Percentiles rank a stretch among this genome's conserved stretches.
These are phyloP conservation scores for Cicer yamashitae DNA, from an alignment of 306 rosid genomes.

Conservation along the genomic window DNA sequence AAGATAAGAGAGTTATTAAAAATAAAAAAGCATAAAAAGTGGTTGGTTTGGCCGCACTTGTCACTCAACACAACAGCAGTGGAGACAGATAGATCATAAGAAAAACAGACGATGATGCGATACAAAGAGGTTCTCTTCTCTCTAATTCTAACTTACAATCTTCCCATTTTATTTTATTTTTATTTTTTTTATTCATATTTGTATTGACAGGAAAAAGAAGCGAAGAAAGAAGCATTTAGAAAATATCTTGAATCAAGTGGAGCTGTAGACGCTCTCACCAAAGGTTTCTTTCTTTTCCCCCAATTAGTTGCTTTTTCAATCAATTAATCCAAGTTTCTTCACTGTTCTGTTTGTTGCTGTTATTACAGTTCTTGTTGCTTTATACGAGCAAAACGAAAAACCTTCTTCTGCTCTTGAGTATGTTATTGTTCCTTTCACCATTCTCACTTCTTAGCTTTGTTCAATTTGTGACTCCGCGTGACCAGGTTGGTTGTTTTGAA, in stretches of 20 bases:
- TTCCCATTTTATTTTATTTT: background rate
- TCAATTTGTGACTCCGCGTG: too few relatives aligned
- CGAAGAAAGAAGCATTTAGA: conserved; percentile 87
- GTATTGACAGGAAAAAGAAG: conserved; percentile 78
- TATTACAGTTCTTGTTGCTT: conserved; percentile 80
- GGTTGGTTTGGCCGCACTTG: too few relatives aligned
- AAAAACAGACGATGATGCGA: conserved; percentile 65
- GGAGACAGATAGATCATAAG: background rate
- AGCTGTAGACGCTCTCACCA: conserved; percentile 90
- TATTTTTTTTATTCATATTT: too few relatives aligned
- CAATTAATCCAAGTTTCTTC: background rate
- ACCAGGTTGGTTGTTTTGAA: too few relatives aligned
- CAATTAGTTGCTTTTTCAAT: background rate
- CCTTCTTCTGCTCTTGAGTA: conserved; percentile 96
- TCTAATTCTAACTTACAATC: background rate
- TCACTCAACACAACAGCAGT: too few relatives aligned
- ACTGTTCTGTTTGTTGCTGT: background rate
- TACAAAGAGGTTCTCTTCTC: conserved; percentile 63
- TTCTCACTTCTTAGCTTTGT: background rate
- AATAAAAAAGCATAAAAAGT: too few relatives aligned
- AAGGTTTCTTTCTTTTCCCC: conserved; percentile 54
- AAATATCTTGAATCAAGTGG: conserved; percentile 95
- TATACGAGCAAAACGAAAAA: conserved; percentile 94
- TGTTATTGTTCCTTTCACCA: conserved; percentile 29
- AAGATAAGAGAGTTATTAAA: too few relatives aligned